Evolutionary conservation across 1,139 yeast genomes (phyloP).

Genomic region (Debaryomycetaceae sp.): DNA sequence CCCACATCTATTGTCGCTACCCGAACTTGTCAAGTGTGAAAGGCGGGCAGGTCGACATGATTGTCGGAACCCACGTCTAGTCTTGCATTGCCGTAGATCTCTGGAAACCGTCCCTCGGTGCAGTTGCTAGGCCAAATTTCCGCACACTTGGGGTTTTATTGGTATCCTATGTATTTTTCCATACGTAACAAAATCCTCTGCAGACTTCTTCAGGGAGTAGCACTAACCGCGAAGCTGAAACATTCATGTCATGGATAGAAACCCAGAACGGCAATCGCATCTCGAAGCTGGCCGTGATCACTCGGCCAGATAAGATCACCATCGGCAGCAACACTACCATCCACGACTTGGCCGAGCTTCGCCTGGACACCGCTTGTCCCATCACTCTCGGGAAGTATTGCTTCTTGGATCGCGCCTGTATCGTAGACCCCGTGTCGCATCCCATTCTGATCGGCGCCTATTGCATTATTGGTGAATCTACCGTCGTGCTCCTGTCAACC

Average conservation of each 20-base stretch:
- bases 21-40: no score
- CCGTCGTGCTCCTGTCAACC: slow-evolving; percentile 31
- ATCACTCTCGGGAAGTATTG: slow-evolving; percentile 47
- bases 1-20: no score
- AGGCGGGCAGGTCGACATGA: no score
- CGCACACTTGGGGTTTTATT: no score
- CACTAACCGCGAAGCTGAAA: no score
- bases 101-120: no score
- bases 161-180: no score
- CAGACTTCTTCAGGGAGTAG: no score
- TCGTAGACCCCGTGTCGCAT: background rate
- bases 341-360: slow-evolving; percentile 10
- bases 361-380: slow-evolving; percentile 9
- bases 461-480: slow-evolving; percentile 37
- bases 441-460: slow-evolving; percentile 46
- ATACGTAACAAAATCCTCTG: no score
- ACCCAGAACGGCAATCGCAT: slow-evolving; percentile 49
- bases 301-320: slow-evolving; percentile 14
- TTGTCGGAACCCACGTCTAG: no score
- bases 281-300: slow-evolving; percentile 30
- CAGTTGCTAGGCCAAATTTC: no score
- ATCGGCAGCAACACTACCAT: slow-evolving; percentile 28
- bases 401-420: slow-evolving; percentile 18
- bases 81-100: no score
- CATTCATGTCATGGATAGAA: slow-evolving; percentile 23